Evolutionary conservation across 1,139 yeast species (phyloP).

Genomic region (Suhomyces wounanorum): DNA sequence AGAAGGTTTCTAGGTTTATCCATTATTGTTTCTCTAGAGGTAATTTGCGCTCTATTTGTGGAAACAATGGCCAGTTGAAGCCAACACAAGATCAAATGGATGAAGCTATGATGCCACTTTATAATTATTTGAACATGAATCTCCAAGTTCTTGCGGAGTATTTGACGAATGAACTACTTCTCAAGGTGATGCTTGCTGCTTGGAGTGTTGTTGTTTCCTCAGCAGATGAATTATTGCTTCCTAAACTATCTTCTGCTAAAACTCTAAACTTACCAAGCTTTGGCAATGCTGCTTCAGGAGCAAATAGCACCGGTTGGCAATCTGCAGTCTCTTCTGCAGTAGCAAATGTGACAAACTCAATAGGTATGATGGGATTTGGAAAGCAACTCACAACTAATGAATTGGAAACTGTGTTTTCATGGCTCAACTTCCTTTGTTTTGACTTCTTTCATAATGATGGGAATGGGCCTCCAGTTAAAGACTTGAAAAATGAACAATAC

Average conservation of each 20-base stretch:
- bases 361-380: conserved; percentile 52
- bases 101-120: conserved; percentile 72
- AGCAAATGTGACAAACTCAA: conserved; percentile 48
- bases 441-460: conserved; percentile 84
- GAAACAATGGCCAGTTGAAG: conserved; percentile 45
- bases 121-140: conserved; percentile 72
- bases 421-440: conserved; percentile 66
- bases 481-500: conserved; percentile 63
- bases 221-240: conserved; percentile 70
- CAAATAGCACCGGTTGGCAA: conserved; percentile 42
- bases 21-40: conserved; percentile 43
- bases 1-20: conserved; percentile 52
- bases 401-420: conserved; percentile 67
- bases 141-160: conserved; percentile 65
- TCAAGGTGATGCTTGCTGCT: conserved; percentile 72
- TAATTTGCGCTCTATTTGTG: conserved; percentile 56
- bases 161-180: conserved; percentile 57
- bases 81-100: conserved; percentile 60
- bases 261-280: conserved; percentile 31
- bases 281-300: conserved; percentile 8
- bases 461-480: conserved; percentile 74
- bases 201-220: conserved; percentile 69
- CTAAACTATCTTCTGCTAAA: conserved; percentile 64
- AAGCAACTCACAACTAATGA: conserved; percentile 61
- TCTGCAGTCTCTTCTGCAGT: conserved; percentile 50